Conservation (phyloP, 495 filamentous ascomycete genomes). For the Aspergillus funiculosus region DNA sequence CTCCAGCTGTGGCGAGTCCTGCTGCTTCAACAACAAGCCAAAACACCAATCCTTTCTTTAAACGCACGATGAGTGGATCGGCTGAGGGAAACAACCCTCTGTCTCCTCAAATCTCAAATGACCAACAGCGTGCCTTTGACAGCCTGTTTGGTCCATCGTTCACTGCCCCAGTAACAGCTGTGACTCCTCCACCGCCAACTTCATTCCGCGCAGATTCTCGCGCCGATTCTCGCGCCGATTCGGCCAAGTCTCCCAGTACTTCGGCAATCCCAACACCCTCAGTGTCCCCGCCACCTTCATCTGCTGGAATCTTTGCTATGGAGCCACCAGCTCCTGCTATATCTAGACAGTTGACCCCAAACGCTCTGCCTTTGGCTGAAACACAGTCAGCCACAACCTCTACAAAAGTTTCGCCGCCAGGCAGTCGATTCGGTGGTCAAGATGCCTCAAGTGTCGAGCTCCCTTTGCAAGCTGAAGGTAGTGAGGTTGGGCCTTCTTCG, state of each 20-base stretch:
- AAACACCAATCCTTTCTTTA: slow-evolving; percentile 86
- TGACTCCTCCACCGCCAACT: slow-evolving; percentile 52
- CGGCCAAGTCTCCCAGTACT: slow-evolving; percentile 33
- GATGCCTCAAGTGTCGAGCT: slow-evolving; percentile 54
- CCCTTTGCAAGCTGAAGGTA: slow-evolving; percentile 44
- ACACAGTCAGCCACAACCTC: slow-evolving; percentile 69
- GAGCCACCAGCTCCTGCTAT: slow-evolving; percentile 59
- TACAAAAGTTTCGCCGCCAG: slow-evolving; percentile 74
- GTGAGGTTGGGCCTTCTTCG: slow-evolving; percentile 26
- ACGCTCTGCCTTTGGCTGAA: slow-evolving; percentile 59
- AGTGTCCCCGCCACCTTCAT: slow-evolving; percentile 54
- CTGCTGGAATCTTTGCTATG: slow-evolving; percentile 26
- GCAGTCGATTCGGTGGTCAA: slow-evolving; percentile 56
- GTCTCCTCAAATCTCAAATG: slow-evolving; percentile 37
- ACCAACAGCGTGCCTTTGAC: slow-evolving; percentile 71
- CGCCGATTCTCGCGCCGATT: slow-evolving; percentile 44
- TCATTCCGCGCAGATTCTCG: slow-evolving; percentile 62
- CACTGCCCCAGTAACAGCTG: slow-evolving; percentile 39
- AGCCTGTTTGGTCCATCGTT: slow-evolving; percentile 82
- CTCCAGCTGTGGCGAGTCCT: slow-evolving; percentile 55
- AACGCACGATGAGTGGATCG: slow-evolving; percentile 60
- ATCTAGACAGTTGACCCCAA: slow-evolving; percentile 66
- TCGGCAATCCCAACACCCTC: slow-evolving; percentile 54
- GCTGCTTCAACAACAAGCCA: slow-evolving; percentile 68
- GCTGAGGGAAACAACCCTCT: slow-evolving; percentile 48